Conservation (phyloP, 164 flowering plant species). For the Vitis labrusca region DNA sequence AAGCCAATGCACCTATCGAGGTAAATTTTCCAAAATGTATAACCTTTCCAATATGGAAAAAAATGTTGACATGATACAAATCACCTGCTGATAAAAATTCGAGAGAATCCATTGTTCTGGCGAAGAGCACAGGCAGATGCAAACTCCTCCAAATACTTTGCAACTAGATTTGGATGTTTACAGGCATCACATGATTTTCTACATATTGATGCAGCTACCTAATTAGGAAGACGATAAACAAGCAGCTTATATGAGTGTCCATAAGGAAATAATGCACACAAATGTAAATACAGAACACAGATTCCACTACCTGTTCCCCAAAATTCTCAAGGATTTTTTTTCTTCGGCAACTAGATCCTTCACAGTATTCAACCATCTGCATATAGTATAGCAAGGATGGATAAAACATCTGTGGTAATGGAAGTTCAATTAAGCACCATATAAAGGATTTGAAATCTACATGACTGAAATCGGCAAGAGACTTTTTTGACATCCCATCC, state of each 20-base stretch:
- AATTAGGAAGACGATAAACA: conserved; percentile 4
- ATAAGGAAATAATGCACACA: neutral
- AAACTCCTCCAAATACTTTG: conserved; percentile 65
- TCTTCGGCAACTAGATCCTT: conserved; percentile 79
- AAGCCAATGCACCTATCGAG: no score
- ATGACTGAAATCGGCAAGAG: conserved; percentile 61
- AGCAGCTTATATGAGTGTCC: neutral
- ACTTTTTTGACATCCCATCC: conserved; percentile 46
- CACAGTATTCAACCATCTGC: conserved; percentile 91
- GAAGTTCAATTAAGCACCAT: conserved; percentile 1
- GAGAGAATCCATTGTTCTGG: conserved; percentile 32
- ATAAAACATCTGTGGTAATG: conserved; percentile 1
- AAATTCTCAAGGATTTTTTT: conserved; percentile 82
- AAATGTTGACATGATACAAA: neutral
- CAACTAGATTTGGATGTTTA: conserved; percentile 72
- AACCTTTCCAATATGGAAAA: neutral
- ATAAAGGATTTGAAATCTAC: conserved; percentile 27
- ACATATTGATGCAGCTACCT: conserved; percentile 72
- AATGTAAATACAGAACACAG: neutral
- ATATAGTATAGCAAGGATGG: conserved; percentile 7
- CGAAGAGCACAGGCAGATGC: conserved; percentile 26
- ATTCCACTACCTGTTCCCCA: conserved; percentile 75
- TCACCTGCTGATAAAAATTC: conserved; percentile 65
- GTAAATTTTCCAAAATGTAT: no score
- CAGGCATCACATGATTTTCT: conserved; percentile 87